A percentile compares a stretch with the other conserved stretches of the same genome.
Conservation (phyloP, 805 yeast species). For the Scheffersomyces ergatensis region DNA sequence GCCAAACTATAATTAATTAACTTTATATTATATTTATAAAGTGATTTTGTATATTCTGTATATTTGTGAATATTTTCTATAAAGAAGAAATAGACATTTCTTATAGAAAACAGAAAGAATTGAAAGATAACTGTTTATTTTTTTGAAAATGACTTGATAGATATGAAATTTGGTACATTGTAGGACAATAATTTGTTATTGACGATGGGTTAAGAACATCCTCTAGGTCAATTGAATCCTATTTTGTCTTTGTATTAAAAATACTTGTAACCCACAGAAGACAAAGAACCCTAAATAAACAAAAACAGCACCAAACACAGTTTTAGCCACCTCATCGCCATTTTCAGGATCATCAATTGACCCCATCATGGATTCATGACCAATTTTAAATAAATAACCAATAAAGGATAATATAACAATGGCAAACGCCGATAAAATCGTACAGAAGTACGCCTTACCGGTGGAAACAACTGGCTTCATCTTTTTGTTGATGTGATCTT, state of each 20-base stretch:
- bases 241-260: conserved; percentile 58
- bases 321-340: conserved; percentile 89
- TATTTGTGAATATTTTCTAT: not conserved
- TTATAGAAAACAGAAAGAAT: no score
- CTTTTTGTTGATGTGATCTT: no score
- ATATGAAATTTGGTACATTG: no score
- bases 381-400: conserved; percentile 75
- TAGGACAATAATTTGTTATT: no score
- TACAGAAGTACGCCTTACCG: conserved; percentile 92
- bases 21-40: not conserved
- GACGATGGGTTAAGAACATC: no score
- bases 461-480: conserved; percentile 52
- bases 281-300: conserved; percentile 77
- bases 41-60: not conserved
- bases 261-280: conserved; percentile 87
- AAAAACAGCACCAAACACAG: conserved; percentile 84
- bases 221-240: conserved; percentile 47
- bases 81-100: not conserved
- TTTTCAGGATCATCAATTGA: conserved; percentile 87
- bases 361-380: conserved; percentile 92
- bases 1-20: conserved; percentile 43
- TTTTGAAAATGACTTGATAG: no score
- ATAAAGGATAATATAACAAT: conserved; percentile 81
- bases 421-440: conserved; percentile 89
- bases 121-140: no score